Evolutionary conservation across 176 grass and related monocot genomes (phyloP), one percentile per base, ranked within the genome.

Genomic region (Triticum monococcum): DNA sequence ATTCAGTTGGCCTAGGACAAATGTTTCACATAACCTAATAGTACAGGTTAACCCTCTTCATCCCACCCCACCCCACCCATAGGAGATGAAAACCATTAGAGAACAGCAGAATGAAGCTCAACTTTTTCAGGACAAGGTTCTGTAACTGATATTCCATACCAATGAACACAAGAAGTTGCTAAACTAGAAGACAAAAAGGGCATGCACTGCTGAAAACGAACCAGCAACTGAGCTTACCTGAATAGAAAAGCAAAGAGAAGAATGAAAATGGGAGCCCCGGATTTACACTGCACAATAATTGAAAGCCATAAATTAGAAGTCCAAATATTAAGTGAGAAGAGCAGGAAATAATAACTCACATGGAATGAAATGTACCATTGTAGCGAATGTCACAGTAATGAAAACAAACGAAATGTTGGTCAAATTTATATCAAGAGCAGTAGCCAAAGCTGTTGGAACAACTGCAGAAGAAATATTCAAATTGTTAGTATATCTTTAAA

Each of bases 361-460:
- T 80, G 81, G 26, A 82, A 91, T 48, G 24, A 91, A 89, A 43
- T 78, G 77, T 91, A 99, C 97, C 97, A 99, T 99, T 77, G 97
- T 96, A 91, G 97, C 97, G 91, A 99, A 99, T 82, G 97, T 96
- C 84, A 99, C 97, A 9, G 92, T 91, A 86, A 99, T 96, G 87
- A 96, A 99, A 88, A 96, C 93, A 78, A 99, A 94, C 73, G 97
- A 94, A 86, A 94, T 69, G 87, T 99, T 99, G 90, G 94, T 99
- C 82, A 99, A 83, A 86, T 99, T 96, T 83, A 98, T 88, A 88
- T 98, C 97, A 59, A 98, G 85, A 66, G 97, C 97, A 69, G 93
- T 96, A 88, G 84, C 97, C 78, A 98, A 83, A 87, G 93, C 94
- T 90, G 94, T 96, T 48, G 97, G 97, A 23, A 94, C 85, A 94